phyloP scores from a whole-genome alignment of 2,329 filamentous ascomycete species.

The Golovinomyces cichoracearum region DNA sequence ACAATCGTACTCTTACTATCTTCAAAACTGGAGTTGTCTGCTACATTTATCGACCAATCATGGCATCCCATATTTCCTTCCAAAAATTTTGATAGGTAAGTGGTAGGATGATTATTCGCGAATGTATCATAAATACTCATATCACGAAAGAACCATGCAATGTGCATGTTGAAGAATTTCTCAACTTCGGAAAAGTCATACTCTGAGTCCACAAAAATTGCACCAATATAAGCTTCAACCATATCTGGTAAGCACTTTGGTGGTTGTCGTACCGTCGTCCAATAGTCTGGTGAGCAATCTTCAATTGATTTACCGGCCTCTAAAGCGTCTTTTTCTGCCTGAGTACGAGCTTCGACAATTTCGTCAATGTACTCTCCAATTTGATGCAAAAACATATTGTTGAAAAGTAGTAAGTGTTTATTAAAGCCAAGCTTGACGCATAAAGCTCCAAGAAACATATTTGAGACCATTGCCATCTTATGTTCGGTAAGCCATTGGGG shows the following conservation, averaged over 20 bases:
- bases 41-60: slow-evolving; percentile 24
- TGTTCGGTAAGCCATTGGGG: slow-evolving; percentile 96
- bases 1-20: slow-evolving; percentile 27
- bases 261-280: slow-evolving; percentile 34
- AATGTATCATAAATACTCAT: slow-evolving; percentile 73
- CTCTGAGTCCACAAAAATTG: slow-evolving; percentile 67
- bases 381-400: slow-evolving; percentile 19
- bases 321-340: slow-evolving; percentile 15
- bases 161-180: slow-evolving; percentile 47
- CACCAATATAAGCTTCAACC: slow-evolving; percentile 69
- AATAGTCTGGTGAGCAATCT: slow-evolving; percentile 36
- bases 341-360: slow-evolving; percentile 26
- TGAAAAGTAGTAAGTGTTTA: slow-evolving; percentile 37
- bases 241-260: slow-evolving; percentile 64
- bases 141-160: slow-evolving; percentile 57
- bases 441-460: slow-evolving; percentile 70
- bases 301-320: slow-evolving; percentile 15
- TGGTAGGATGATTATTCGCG: slow-evolving; percentile 66
- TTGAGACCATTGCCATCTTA: slow-evolving; percentile 98
- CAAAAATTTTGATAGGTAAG: slow-evolving; percentile 39
- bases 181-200: slow-evolving; percentile 54
- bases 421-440: slow-evolving; percentile 58
- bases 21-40: slow-evolving; percentile 19
- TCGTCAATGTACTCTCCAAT: slow-evolving; percentile 30
- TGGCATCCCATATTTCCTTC: slow-evolving; percentile 38